Conservation (phyloP, 108 stramenopile genomes). For the Cyclostephanos tholiformis region DNA sequence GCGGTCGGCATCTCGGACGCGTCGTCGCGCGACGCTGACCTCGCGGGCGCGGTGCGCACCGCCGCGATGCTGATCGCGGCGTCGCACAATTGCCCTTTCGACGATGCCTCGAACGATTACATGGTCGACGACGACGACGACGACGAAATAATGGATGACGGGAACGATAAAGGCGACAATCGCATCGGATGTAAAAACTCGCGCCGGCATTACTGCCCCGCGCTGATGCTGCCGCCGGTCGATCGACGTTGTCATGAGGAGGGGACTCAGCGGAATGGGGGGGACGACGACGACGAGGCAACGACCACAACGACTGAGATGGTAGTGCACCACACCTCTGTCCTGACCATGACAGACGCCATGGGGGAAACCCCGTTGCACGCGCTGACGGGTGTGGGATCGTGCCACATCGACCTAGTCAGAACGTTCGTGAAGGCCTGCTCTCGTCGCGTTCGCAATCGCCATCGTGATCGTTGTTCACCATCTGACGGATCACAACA, state of each 20-base stretch:
- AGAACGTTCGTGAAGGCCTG: slow-evolving; percentile 19
- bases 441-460: background rate
- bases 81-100: slow-evolving; percentile 11
- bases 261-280: too few relatives aligned
- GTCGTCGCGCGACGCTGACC: background rate
- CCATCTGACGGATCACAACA: background rate
- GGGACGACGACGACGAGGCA: background rate
- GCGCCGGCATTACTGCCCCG: slow-evolving; percentile 6
- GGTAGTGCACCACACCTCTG: slow-evolving; percentile 23
- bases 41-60: slow-evolving; percentile 16
- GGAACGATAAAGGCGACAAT: background rate
- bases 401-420: slow-evolving; percentile 30
- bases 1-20: background rate
- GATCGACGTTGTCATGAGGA: background rate
- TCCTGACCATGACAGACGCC: slow-evolving; percentile 40
- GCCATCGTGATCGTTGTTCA: background rate
- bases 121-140: background rate
- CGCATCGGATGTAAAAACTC: background rate
- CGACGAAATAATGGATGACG: background rate
- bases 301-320: background rate
- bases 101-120: too few relatives aligned
- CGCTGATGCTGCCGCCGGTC: background rate
- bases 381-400: slow-evolving; percentile 28
- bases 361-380: slow-evolving; percentile 40
- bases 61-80: slow-evolving; percentile 34